Percentiles rank a stretch among this genome's conserved stretches.
Evolutionary conservation across 306 rosid species (phyloP).

Genomic region (Prunus mira): DNA sequence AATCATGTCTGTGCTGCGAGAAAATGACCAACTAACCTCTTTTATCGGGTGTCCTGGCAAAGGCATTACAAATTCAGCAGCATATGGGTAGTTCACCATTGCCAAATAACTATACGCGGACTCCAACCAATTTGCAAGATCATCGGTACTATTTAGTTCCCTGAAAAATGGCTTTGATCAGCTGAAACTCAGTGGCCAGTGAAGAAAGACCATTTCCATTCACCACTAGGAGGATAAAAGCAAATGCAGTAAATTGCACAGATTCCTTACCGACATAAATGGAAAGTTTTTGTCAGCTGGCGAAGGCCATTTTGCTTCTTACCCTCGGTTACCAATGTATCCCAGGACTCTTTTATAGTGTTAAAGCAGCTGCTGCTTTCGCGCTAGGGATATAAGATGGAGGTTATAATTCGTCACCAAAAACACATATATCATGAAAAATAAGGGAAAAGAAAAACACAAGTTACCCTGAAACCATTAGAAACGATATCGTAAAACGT

Average conservation of each 20-base stretch:
- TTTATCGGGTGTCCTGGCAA: slow-evolving; percentile 75
- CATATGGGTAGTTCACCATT: slow-evolving; percentile 81
- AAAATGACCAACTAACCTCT: slow-evolving; percentile 56
- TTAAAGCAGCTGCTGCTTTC: slow-evolving; percentile 70
- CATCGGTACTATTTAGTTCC: slow-evolving; percentile 37
- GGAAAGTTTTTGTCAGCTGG: slow-evolving; percentile 53
- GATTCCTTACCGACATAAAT: slow-evolving; percentile 54
- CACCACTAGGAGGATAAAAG: neutral
- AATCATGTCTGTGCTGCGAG: slow-evolving; percentile 3
- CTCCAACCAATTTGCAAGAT: slow-evolving; percentile 63
- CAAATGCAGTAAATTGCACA: neutral
- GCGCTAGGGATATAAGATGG: slow-evolving; percentile 40
- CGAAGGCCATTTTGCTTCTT: slow-evolving; percentile 50
- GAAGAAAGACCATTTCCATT: neutral
- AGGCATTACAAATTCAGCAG: slow-evolving; percentile 65
- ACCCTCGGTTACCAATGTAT: slow-evolving; percentile 38
- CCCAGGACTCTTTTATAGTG: slow-evolving; percentile 76
- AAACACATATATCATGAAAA: neutral
- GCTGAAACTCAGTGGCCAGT: slow-evolving; percentile 22
- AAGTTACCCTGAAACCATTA: slow-evolving; percentile 56
- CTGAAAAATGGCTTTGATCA: slow-evolving; percentile 35
- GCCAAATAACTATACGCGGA: slow-evolving; percentile 86
- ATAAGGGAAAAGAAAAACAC: neutral
- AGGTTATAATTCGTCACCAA: slow-evolving; percentile 23
- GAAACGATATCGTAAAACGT: slow-evolving; percentile 79